phyloP scores from a whole-genome alignment of 768 basidiomycete species.

The Podaxis sp. region DNA sequence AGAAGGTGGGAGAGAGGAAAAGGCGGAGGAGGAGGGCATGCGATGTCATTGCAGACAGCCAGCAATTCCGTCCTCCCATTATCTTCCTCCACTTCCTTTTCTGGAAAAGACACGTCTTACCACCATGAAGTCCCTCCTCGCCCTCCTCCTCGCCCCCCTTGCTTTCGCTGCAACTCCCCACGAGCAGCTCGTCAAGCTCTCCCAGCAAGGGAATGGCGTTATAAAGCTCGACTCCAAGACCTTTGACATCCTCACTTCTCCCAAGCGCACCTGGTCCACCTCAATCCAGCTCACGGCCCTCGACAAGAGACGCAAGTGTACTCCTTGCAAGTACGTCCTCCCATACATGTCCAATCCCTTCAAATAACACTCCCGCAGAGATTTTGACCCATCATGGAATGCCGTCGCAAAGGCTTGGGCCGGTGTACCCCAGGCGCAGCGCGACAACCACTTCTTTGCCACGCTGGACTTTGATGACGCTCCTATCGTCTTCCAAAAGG shows the following conservation, averaged over 20 bases:
- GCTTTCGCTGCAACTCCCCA: slow-evolving; percentile 35
- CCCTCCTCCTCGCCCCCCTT: slow-evolving; percentile 29
- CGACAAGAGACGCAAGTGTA: slow-evolving; percentile 75
- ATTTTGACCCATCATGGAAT: slow-evolving; percentile 84
- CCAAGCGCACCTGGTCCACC: slow-evolving; percentile 85
- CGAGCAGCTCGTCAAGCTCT: slow-evolving; percentile 67
- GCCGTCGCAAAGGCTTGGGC: slow-evolving; percentile 85
- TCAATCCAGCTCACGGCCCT: slow-evolving; percentile 88
- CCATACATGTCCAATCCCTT: not conserved
- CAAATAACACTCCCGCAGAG: slow-evolving; percentile 41
- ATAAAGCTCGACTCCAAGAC: slow-evolving; percentile 74
- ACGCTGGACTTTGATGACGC: slow-evolving; percentile 85
- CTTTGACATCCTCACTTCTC: slow-evolving; percentile 75
- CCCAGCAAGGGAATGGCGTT: slow-evolving; percentile 71
- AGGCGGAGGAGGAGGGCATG: slow-evolving; percentile 89
- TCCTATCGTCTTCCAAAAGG: slow-evolving; percentile 77
- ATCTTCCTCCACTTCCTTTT: slow-evolving; percentile 25
- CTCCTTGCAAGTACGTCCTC: slow-evolving; percentile 82
- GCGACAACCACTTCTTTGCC: slow-evolving; percentile 89
- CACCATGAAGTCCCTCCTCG: slow-evolving; percentile 26
- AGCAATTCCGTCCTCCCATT: not conserved
- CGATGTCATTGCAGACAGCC: slow-evolving; percentile 45
- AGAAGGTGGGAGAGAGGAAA: slow-evolving; percentile 90
- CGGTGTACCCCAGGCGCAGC: slow-evolving; percentile 52
- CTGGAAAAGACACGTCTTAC: slow-evolving; percentile 6